Evolutionary conservation across 768 basidiomycete genomes (phyloP), one percentile per base, ranked within the genome.

Genomic region (Russula brevipes): DNA sequence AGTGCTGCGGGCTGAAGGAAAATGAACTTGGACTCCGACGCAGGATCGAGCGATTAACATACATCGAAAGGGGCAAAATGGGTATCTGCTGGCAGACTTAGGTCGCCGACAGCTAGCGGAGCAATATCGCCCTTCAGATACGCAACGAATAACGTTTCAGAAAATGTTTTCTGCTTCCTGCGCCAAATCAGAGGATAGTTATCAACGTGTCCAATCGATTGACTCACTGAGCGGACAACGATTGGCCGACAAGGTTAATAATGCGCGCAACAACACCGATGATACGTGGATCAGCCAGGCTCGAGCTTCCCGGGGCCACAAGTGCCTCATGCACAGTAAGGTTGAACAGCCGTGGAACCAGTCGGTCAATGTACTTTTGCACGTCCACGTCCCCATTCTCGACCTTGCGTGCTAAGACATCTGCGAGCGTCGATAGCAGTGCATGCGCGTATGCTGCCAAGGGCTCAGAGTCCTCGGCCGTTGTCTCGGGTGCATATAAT

Each of bases 391-490:
- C 69, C 1, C 71, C 72, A n/a, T 55, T 59, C 4, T 72, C 70
- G 7, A 80, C 75, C 72, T 89, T 89, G 17, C 65, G 68, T 10
- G 74, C 69, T 16, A 98, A 73, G 0, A 87, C 85, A 46, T 84
- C 81, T 1, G 80, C 78, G 7, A 98, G 74, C 0, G 88, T 84
- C 54, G 81, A 77, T 54, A 98, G 80, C 38, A 98, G 79, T 36
- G 94, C 85, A 74, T 94, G 91, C 1, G 85, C 86, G 71, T 96
- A 98, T 11, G 93, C 89, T 0, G 90, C 85, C n/a, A 73, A 76
- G 12, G 85, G 81, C 71, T 94, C 89, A 2, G 68, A 42, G 41
- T 85, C 83, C 5, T 71, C 71, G 4, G 59, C 24, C 11, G 73
- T 62, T 5, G 77, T 70, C 0, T 70, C 63, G 5, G 76, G 67